Base-by-base conservation (phyloP, 2,329 filamentous ascomycete species). In the Aureobasidium melanogenum region DNA sequence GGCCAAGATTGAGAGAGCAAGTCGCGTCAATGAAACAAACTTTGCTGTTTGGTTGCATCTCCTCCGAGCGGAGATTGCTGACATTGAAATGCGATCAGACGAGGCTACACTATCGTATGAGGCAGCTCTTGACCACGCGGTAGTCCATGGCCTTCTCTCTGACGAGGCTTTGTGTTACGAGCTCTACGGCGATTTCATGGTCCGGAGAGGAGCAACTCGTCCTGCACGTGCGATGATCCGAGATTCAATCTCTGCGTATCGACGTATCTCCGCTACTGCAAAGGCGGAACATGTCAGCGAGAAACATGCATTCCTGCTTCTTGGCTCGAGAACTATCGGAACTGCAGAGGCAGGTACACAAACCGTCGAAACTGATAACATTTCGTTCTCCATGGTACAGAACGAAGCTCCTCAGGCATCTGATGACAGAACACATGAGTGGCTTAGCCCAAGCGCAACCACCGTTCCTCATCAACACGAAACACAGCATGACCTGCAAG, bases 81-180 rank as follows among this genome's bases (percentile, higher is more conserved):
- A 92, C 66, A 58, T 70, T 17, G 68, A 69, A 4, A 55, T 64
- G n/a, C 36, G 64, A 17, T 71, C 70, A 32, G 84, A 82, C 3
- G 69, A 73, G 2, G 84, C 87, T 8, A 78, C 91, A 36, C 76
- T 76, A 26, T 76, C 81, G 47, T 92, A 90, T 67, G 89, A 93
- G 69, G 79, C 83, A 64, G 84, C 86, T 7, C 74, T 91, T 62
- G 88, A 92, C 67, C 88, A 91, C 67, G 83, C 86, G 14, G 34
- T 88, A 22, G 79, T 88, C 60, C 80, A 89, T 66, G 79, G 80
- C 46, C 87, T 88, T 64, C 69, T 81, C 2, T 82, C 91, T 54
- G 88, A 92, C 63, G 87, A 91, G 70, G 88, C 86, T 0, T 77
- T 91, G 1, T 83, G 84, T 17, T 87, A 88, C 68, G 88, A 89